Evolutionary conservation across 495 filamentous ascomycete genomes (phyloP).

Genomic region (Penicillium cataractarum): DNA sequence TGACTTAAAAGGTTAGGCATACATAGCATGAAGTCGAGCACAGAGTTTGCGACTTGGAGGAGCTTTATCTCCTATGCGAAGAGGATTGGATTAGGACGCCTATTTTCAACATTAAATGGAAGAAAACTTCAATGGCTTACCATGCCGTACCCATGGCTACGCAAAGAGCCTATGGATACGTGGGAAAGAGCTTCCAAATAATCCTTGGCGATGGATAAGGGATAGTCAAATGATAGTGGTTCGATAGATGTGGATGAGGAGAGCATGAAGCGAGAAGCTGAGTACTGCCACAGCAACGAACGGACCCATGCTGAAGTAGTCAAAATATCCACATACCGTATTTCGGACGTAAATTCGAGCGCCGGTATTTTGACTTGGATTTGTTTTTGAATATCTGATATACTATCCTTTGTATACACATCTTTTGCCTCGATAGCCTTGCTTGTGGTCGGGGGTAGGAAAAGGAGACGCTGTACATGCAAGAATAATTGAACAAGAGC

Average conservation of each 20-base stretch:
- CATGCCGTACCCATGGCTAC: slow-evolving; percentile 25
- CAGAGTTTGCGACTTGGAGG: slow-evolving; percentile 21
- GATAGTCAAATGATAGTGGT: slow-evolving; percentile 23
- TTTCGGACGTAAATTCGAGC: slow-evolving; percentile 12
- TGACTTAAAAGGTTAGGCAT: slow-evolving; percentile 16
- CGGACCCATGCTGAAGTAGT: slow-evolving; percentile 25
- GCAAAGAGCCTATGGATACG: slow-evolving; percentile 16
- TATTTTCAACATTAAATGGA: not conserved
- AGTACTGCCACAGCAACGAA: slow-evolving; percentile 25
- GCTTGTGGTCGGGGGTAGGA: slow-evolving; percentile 1
- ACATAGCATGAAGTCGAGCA: slow-evolving; percentile 20
- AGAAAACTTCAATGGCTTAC: slow-evolving; percentile 9
- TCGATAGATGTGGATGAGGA: slow-evolving; percentile 18
- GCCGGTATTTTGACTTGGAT: slow-evolving; percentile 6
- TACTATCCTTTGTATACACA: slow-evolving; percentile 9
- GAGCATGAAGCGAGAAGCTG: slow-evolving; percentile 27
- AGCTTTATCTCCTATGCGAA: slow-evolving; percentile 3
- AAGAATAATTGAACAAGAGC: slow-evolving; percentile 18
- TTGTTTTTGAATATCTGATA: slow-evolving; percentile 11
- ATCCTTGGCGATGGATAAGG: slow-evolving; percentile 20
- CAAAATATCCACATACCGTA: slow-evolving; percentile 21
- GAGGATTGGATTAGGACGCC: slow-evolving; percentile 13
- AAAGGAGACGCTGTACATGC: slow-evolving; percentile 13
- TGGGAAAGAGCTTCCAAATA: slow-evolving; percentile 19
- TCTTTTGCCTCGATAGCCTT: slow-evolving; percentile 12